Base-by-base conservation (phyloP, 208 protist species). In the Angomonas deanei region DNA sequence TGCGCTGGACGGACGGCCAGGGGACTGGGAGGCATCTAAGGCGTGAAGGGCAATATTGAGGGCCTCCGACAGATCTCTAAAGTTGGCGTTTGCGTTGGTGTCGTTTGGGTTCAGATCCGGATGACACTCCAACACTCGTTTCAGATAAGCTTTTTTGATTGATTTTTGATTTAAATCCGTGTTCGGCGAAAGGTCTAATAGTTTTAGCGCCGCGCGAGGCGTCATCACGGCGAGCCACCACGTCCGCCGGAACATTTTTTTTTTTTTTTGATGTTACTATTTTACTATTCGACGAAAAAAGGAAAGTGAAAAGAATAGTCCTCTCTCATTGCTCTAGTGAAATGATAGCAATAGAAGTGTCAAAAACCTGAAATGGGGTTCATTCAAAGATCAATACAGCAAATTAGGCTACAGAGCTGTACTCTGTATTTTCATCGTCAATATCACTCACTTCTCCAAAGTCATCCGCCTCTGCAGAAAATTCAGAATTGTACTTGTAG, bases 131-230 rank as follows among this genome's bases (percentile, higher is more conserved):
- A 93, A 71, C 13, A 84, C 89, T 39, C 84, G 77, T 33, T 72
- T 39, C 48, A 93, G 78, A 70, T 88, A 93, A 15, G 84, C 83
- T 71, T 91, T 93, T 64, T 93, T 91, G 42, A 91, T 76, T 30
- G 52, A 23, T 0, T 70, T 69, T 5, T 78, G 82, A 0, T 79
- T 87, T 36, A 89, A 70, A 2, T 76, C 67, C 0, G 65, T 38
- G 8, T 58, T 61, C 3, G 72, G 53, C 15, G 76, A 61, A 15
- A 88, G 64, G 2, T 74, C 64, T 5, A 91, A 70, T n/a, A 78
- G 54, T 30, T 71, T 70, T 49, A 92, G 75, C 17, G 85, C 85
- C 23, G 73, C 71, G 13, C 81, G 73, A 11, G 85, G 82, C 31
- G 74, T 84, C 72, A 92, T 77, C n/a, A 69, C 77, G 48, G 26